These are phyloP conservation scores for Cladorrhinum sp. DNA, from an alignment of 2,329 filamentous ascomycete species.

Conservation along the genomic window DNA sequence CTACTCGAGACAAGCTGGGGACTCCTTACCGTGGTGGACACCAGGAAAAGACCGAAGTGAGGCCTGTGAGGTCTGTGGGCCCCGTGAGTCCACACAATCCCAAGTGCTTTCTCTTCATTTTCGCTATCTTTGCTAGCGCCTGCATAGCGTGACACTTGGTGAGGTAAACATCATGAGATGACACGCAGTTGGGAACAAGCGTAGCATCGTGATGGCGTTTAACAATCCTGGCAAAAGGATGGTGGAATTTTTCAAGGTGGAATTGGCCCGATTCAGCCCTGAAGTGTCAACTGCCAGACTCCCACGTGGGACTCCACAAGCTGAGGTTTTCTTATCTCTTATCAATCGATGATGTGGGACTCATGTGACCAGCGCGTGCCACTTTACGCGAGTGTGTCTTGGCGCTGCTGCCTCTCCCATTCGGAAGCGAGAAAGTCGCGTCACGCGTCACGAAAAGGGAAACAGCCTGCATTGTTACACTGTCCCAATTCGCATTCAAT, in stretches of 20 bases:
- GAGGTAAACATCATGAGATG: background rate
- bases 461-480: background rate
- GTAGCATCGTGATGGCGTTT: background rate
- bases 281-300: background rate
- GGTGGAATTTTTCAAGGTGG: too few relatives aligned
- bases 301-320: background rate
- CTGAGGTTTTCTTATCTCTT: background rate
- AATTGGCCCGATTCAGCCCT: background rate
- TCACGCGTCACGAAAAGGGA: constrained; percentile 22
- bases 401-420: constrained; percentile 14
- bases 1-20: background rate
- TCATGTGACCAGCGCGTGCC: constrained; percentile 20
- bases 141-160: background rate
- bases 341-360: background rate
- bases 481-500: background rate
- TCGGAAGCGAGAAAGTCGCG: constrained; percentile 18
- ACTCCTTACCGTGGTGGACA: background rate
- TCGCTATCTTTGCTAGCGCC: background rate
- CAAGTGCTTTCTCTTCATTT: background rate
- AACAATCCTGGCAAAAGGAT: too few relatives aligned
- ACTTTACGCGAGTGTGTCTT: constrained; percentile 21
- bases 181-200: background rate
- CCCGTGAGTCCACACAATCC: background rate
- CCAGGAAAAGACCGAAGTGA: background rate
- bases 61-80: background rate